These are phyloP conservation scores for Alternaria alternata DNA, from an alignment of 2,329 filamentous ascomycete genomes.

Conservation along the genomic window DNA sequence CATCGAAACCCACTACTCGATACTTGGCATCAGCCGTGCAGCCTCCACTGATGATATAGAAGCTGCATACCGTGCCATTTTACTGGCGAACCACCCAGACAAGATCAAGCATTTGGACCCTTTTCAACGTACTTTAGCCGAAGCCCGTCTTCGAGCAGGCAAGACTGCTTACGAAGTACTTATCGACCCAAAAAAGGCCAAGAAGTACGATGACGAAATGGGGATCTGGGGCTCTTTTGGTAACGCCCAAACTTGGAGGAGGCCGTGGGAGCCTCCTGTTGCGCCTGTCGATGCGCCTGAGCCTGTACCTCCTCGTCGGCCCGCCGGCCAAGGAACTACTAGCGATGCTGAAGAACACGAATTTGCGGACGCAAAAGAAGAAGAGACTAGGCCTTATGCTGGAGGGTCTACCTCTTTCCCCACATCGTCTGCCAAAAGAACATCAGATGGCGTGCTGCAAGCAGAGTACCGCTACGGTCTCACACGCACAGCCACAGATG, in stretches of 20 bases:
- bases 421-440: not conserved
- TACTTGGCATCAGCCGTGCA: not conserved
- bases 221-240: not conserved
- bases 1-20: not conserved
- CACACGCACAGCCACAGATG: not conserved
- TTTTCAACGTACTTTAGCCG: not conserved
- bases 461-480: constrained; percentile 7
- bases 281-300: not conserved
- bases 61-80: not conserved
- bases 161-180: not conserved
- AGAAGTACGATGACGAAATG: not conserved
- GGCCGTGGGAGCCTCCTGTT: not conserved
- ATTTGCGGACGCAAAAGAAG: not conserved
- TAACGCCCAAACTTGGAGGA: not conserved
- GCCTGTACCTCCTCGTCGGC: too few relatives aligned
- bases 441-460: not conserved
- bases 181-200: not conserved
- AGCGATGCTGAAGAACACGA: not conserved
- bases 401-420: not conserved
- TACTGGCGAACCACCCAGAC: not conserved
- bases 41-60: not conserved
- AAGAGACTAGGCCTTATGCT: not conserved
- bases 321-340: too few relatives aligned
- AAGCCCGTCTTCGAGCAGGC: not conserved
- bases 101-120: not conserved